Percentiles rank a stretch among this genome's conserved stretches.
Conservation (phyloP, 2,329 filamentous ascomycete genomes). For the Alternaria triticimaculans region DNA sequence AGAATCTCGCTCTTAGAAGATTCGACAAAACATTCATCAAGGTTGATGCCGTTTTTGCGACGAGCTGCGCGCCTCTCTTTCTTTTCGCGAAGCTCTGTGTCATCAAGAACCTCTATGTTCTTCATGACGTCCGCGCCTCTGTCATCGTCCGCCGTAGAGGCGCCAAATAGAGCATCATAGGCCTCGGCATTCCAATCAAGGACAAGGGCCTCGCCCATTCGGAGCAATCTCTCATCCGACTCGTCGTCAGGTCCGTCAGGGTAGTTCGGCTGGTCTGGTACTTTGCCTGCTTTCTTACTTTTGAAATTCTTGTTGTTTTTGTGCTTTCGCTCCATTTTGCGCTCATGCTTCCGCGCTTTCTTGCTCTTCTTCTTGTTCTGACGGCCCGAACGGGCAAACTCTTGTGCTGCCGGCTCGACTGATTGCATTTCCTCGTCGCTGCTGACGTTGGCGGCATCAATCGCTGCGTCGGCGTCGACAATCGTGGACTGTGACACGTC, state of each 20-base stretch:
- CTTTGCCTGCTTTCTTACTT: constrained; percentile 38
- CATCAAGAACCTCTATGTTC: constrained; percentile 61
- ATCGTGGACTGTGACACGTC: constrained; percentile 31
- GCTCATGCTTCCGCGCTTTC: constrained; percentile 40
- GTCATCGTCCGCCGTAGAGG: constrained; percentile 52
- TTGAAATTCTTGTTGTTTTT: constrained; percentile 45
- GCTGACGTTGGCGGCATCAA: constrained; percentile 42
- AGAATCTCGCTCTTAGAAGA: constrained; percentile 93
- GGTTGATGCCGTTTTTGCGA: constrained; percentile 75
- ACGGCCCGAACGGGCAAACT: constrained; percentile 35
- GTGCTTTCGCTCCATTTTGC: constrained; percentile 36
- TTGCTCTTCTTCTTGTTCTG: constrained; percentile 43
- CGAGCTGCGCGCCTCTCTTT: constrained; percentile 69
- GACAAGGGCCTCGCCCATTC: constrained; percentile 82
- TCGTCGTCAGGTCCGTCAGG: constrained; percentile 46
- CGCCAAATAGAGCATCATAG: constrained; percentile 72
- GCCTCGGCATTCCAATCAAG: constrained; percentile 82
- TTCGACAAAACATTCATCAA: constrained; percentile 92
- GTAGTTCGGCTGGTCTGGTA: constrained; percentile 36
- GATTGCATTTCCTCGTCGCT: constrained; percentile 47
- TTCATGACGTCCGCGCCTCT: constrained; percentile 68
- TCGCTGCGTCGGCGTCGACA: constrained; percentile 32
- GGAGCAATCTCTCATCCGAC: constrained; percentile 70
- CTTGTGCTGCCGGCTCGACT: constrained; percentile 28
- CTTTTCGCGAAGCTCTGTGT: constrained; percentile 68